Evolutionary conservation across 176 grass and related monocot genomes (phyloP).

Genomic region (Lolium rigidum): DNA sequence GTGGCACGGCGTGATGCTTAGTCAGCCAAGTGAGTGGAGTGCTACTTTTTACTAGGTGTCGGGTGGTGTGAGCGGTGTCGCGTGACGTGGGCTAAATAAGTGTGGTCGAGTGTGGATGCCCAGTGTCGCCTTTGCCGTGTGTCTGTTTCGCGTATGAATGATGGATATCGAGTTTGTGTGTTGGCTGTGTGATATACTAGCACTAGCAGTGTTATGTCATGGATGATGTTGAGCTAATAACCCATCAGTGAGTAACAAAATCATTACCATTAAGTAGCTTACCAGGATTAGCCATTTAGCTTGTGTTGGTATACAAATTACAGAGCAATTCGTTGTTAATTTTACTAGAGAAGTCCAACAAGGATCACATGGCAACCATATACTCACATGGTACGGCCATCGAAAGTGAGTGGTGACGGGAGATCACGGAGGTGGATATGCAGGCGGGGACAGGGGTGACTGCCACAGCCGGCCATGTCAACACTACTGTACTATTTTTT

Average conservation of each 20-base stretch:
- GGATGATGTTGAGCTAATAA: too few species aligned
- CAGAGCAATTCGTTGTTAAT: background rate
- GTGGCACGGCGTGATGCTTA: constrained; percentile 27
- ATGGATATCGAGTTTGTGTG: background rate
- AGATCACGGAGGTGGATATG: constrained; percentile 16
- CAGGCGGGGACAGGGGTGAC: background rate
- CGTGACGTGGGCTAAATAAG: constrained; percentile 53
- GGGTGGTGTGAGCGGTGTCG: background rate
- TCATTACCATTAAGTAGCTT: too few species aligned
- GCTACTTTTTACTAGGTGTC: constrained; percentile 17
- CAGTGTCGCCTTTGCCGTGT: background rate
- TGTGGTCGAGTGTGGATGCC: constrained; percentile 27
- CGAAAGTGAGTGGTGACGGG: background rate
- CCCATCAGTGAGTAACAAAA: too few species aligned
- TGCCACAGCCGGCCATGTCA: constrained; percentile 48
- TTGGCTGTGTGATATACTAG: background rate
- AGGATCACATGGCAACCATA: background rate
- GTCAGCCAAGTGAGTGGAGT: background rate
- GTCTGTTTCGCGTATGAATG: background rate
- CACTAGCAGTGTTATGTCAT: background rate
- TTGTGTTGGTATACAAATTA: too few species aligned
- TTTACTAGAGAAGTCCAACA: background rate
- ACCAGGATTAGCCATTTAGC: too few species aligned
- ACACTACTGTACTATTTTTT: background rate
- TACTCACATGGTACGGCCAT: background rate